Percentiles rank a stretch among this genome's conserved stretches.
Conservation (phyloP, 306 rosid species). For the Cucumis cinereus region DNA sequence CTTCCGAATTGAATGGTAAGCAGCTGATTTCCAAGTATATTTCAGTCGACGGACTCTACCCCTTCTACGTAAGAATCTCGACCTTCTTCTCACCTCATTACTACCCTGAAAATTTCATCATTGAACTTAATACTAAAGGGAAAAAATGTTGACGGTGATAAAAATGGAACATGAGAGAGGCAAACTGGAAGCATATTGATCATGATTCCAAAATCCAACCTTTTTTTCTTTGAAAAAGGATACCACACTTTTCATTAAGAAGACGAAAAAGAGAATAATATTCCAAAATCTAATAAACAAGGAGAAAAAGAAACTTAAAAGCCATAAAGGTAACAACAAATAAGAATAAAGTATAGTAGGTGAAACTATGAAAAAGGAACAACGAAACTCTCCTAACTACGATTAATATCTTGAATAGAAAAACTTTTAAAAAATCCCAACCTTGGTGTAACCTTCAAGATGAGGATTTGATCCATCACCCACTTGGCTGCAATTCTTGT, state of each 20-base stretch:
- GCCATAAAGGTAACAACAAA: no score
- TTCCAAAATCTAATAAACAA: no score
- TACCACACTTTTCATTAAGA: no score
- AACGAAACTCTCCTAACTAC: no score
- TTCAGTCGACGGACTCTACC: constrained; percentile 98
- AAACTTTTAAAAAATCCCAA: constrained; percentile 14
- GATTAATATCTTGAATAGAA: no score
- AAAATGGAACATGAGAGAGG: constrained; percentile 9
- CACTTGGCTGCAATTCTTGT: constrained; percentile 55
- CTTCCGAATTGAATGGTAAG: constrained; percentile 92
- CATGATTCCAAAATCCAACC: constrained; percentile 40
- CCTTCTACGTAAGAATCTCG: constrained; percentile 84
- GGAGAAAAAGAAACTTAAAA: no score
- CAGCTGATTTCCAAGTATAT: constrained; percentile 97
- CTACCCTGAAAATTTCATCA: constrained; percentile 51
- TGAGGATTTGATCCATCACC: constrained; percentile 81
- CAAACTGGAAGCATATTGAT: constrained; percentile 8
- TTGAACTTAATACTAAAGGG: constrained; percentile 8
- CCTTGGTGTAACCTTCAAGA: constrained; percentile 85
- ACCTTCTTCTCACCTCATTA: constrained; percentile 86
- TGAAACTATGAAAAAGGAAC: no score
- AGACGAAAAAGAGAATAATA: no score
- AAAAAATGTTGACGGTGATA: constrained; percentile 1
- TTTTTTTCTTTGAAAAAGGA: constrained; percentile 11
- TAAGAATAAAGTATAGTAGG: no score